Base-by-base conservation (phyloP, 108 stramenopile species). In the Cyclotella distinguenda region DNA sequence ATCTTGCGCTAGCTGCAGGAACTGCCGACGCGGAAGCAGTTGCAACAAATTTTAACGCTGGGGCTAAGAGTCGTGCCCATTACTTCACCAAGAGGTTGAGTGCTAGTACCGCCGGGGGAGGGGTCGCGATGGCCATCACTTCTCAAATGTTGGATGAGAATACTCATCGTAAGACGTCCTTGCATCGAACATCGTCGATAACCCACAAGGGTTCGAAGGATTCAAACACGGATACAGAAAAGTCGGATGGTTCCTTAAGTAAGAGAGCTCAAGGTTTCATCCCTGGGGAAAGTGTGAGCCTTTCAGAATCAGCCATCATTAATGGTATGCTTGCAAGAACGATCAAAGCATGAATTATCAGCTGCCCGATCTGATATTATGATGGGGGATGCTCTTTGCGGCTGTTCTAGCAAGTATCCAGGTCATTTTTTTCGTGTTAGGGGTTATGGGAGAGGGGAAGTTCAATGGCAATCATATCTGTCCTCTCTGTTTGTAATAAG, bases 11-110 rank as follows among this genome's bases (percentile, higher is more conserved):
- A 22, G 91, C 91, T 8, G 83, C 87, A 10, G 91, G 84, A 48
- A 69, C 82, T 31, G 84, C 89, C 3, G 91, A 93, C 61, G 86
- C 82, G 9, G 88, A 90, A 50, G 91, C 88, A 4, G 91, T 93
- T 13, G 34, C 58, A 9, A 72, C 60, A 6, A 85, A 86, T 62
- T 93, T 93, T 61, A 64, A 86, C 42, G 8, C 36, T 0, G 21
- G 32, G 27, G 75, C 64, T 6, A 65, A 57, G 21, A 33, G 61
- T 57, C 74, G 74, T 23, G 65, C 74, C 0, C 66, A 67, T 46
- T 53, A 67, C 55, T 75, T 75, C 42, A 66, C 74, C 45, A 62
- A 60, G 35, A 64, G 45, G 22, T 50, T 51, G 60, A 45, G 52
- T 30, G 25, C 15, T 50, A 39, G 43, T 6, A 38, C 35, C 0